phyloP scores from a whole-genome alignment of 306 rosid species.

The Quercus alba region DNA sequence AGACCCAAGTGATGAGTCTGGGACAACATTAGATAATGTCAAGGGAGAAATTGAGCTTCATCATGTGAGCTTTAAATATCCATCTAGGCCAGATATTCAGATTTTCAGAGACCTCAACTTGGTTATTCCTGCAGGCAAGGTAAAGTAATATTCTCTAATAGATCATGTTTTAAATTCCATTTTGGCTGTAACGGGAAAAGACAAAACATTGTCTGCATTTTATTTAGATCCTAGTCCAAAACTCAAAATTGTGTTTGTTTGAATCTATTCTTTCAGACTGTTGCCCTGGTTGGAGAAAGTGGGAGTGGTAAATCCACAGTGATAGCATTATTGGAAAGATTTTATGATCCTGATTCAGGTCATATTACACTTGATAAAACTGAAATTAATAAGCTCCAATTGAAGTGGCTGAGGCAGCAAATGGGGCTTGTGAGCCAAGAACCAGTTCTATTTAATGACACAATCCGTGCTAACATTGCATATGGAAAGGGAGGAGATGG shows the following conservation, averaged over 20 bases:
- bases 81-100: conserved; percentile 74
- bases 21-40: conserved; percentile 43
- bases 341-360: conserved; percentile 84
- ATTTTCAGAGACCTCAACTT: conserved; percentile 71
- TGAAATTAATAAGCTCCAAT: conserved; percentile 48
- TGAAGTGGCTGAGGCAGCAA: conserved; percentile 88
- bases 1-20: conserved; percentile 70
- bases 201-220: too few species aligned
- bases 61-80: conserved; percentile 70
- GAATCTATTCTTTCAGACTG: conserved; percentile 43
- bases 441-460: conserved; percentile 71
- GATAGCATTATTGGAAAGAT: conserved; percentile 75
- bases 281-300: conserved; percentile 93
- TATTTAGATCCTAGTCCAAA: not conserved
- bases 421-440: conserved; percentile 94
- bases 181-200: not conserved
- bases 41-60: conserved; percentile 64
- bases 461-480: conserved; percentile 79
- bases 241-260: not conserved
- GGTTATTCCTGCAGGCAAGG: conserved; percentile 77
- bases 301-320: conserved; percentile 94
- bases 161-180: not conserved
- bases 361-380: conserved; percentile 66
- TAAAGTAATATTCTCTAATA: conserved; percentile 8
- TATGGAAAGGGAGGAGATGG: conserved; percentile 73